Percentiles rank a stretch among this genome's conserved stretches.
phyloP scores from a whole-genome alignment of 257 asterid species.

The Paulownia fortunei region DNA sequence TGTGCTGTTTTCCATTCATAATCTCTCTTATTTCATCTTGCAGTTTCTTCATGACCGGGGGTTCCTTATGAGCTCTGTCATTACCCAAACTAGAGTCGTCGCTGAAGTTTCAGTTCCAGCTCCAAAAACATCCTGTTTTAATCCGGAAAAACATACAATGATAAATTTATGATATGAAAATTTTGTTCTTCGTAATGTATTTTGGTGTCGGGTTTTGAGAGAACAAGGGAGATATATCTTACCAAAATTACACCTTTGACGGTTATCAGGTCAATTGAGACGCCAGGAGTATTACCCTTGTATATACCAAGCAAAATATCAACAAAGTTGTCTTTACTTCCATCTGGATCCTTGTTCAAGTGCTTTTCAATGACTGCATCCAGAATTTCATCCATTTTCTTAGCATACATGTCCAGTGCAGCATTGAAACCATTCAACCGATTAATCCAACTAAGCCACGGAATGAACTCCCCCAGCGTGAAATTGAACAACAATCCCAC shows the following conservation, averaged over 20 bases:
- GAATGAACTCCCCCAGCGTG: constrained; percentile 28
- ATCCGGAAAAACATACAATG: neutral
- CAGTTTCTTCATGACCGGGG: neutral
- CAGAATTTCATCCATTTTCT: constrained; percentile 5
- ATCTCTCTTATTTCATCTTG: constrained; percentile 13
- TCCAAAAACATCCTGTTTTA: neutral
- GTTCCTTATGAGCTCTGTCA: constrained; percentile 21
- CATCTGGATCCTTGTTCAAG: neutral
- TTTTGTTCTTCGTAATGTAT: too few relatives aligned
- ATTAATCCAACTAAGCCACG: constrained; percentile 37
- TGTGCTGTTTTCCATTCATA: neutral
- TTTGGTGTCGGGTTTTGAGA: too few relatives aligned
- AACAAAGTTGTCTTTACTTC: neutral
- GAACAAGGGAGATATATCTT: neutral
- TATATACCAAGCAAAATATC: constrained; percentile 25
- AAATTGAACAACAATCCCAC: constrained; percentile 5
- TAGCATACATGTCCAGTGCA: neutral
- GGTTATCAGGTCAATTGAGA: constrained; percentile 11
- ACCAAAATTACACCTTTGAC: constrained; percentile 23
- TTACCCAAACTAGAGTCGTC: neutral
- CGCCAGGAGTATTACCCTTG: constrained; percentile 11
- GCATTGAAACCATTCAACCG: constrained; percentile 25
- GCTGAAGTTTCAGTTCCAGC: constrained; percentile 6
- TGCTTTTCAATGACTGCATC: neutral
- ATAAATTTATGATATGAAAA: too few relatives aligned